Percentiles rank a stretch among this genome's conserved stretches.
phyloP scores from a whole-genome alignment of 164 flowering plant species.

The Umbilicus rupestris region DNA sequence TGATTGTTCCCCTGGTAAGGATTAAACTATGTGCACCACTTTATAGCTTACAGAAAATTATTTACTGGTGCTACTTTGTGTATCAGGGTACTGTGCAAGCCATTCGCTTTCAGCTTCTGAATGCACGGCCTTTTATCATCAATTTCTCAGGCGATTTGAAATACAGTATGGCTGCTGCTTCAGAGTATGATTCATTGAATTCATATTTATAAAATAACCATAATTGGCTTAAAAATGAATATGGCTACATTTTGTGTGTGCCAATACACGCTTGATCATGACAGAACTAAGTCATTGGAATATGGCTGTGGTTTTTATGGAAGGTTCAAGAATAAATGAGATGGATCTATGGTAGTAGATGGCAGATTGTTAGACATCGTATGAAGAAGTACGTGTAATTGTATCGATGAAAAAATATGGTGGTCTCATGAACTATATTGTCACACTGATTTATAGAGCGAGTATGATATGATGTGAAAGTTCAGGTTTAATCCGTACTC shows the following conservation, averaged over 20 bases:
- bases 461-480: neutral
- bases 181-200: slow-evolving; percentile 1
- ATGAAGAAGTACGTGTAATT: neutral
- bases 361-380: neutral
- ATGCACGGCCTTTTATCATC: slow-evolving; percentile 63
- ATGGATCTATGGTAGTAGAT: neutral
- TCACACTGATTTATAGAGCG: neutral
- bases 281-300: neutral
- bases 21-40: neutral
- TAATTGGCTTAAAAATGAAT: neutral
- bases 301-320: neutral
- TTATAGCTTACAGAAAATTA: neutral
- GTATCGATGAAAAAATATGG: neutral
- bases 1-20: slow-evolving; percentile 86
- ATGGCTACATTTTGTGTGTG: neutral
- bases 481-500: neutral
- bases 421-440: neutral
- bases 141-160: slow-evolving; percentile 84
- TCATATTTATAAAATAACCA: neutral
- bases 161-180: slow-evolving; percentile 42
- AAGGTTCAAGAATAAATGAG: neutral
- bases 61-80: slow-evolving; percentile 15
- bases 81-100: slow-evolving; percentile 69
- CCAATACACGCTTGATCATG: neutral
- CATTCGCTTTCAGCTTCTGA: slow-evolving; percentile 71